Evolutionary conservation across 257 asterid genomes (phyloP), one percentile per base, ranked within the genome.

Genomic region (Solanum pimpinellifolium): DNA sequence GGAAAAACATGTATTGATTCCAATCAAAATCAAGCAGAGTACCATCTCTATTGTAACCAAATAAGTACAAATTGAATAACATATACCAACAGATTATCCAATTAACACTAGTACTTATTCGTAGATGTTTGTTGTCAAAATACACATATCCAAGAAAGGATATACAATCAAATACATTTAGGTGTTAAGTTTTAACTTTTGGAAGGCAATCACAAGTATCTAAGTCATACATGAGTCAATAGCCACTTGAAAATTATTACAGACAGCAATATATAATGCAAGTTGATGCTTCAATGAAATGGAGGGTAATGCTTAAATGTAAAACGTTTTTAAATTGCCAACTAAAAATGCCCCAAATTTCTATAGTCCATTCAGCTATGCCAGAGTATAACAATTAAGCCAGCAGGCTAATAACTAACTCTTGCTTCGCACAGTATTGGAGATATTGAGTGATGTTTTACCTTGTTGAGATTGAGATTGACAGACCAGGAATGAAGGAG

Each of bases 401-500:
- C 7, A 18, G 15, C 41, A 78, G 84, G 65, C 16, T 25, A 78
- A 78, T 25, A 78, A 78, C 39, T 52, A 41, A 42, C 46, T n/a
- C 60, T 76, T 76, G 60, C 2, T 23, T 39, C 46, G 12, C 37
- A 42, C 37, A 7, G 27, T 78, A 78, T 6, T 78, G n/a, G 11
- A 6, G 49, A 44, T 14, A 76, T 11, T 73, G 42, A 35, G 66
- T 44, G 39, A 33, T 27, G 4, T 15, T 68, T 31, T 91, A 96
- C 99, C 99, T 93, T 95, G 85, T 94, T 96, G 74, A 96, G 82
- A 86, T 89, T 84, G 85, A 95, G 31, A 84, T 96, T 92, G 27
- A 94, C 86, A 25, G 94, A 74, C 99, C 99, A 96, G 59, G 83
- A 47, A 83, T 91, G 98, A 68, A 95, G 95, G 83, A 96, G 91